Percentiles rank a stretch among this genome's conserved stretches.
Conservation (phyloP, 2,329 filamentous ascomycete genomes). For the Microcyclosporella mali region DNA sequence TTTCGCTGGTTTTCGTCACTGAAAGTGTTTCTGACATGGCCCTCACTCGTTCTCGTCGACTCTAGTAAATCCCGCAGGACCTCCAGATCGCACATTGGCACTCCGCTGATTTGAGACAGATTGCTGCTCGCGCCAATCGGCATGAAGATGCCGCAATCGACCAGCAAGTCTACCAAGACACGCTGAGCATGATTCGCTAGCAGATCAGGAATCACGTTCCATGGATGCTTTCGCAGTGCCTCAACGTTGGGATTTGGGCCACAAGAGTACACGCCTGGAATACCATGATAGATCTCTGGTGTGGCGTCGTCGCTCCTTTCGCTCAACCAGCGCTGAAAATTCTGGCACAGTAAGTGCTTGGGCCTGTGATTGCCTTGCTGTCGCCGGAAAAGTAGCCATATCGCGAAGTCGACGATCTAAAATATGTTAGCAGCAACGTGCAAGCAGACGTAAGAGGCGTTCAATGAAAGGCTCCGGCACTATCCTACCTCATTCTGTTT, state of each 20-base stretch:
- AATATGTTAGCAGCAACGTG: conserved; percentile 16
- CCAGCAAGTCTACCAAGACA: conserved; percentile 69
- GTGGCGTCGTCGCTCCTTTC: conserved; percentile 27
- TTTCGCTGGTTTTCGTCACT: background rate
- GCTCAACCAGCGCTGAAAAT: conserved; percentile 55
- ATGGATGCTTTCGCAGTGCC: conserved; percentile 62
- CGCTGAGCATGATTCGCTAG: conserved; percentile 69
- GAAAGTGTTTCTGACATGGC: background rate
- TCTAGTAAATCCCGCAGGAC: conserved; percentile 1
- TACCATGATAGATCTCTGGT: conserved; percentile 38
- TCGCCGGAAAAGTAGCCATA: conserved; percentile 70
- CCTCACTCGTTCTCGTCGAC: background rate
- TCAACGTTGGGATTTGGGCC: conserved; percentile 66
- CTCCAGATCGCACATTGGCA: conserved; percentile 47
- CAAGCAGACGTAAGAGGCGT: conserved; percentile 4
- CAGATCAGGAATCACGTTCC: conserved; percentile 68
- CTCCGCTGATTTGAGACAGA: conserved; percentile 74
- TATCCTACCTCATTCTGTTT: conserved; percentile 40
- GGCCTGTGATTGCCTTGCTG: conserved; percentile 48
- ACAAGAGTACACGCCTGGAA: conserved; percentile 60
- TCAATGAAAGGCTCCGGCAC: conserved; percentile 15
- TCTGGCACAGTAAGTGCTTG: conserved; percentile 75
- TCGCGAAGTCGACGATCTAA: conserved; percentile 47
- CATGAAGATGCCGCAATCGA: conserved; percentile 71
- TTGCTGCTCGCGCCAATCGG: conserved; percentile 56